phyloP scores from a whole-genome alignment of 1,139 yeast genomes.

The Magnusiomyces magnusii region DNA sequence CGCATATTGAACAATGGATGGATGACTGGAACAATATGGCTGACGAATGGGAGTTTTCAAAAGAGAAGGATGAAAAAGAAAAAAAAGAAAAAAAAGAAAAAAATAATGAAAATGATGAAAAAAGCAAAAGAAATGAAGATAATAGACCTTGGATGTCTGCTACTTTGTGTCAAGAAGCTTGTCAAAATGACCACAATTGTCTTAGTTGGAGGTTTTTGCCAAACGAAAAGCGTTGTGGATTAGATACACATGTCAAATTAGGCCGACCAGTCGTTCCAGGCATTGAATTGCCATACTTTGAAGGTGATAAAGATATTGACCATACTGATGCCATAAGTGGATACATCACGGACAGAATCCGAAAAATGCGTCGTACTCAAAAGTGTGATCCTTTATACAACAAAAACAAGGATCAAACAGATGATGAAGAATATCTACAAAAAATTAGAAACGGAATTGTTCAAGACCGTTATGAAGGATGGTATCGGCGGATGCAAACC shows the following conservation, averaged over 20 bases:
- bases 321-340: slow-evolving; percentile 23
- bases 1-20: slow-evolving; percentile 18
- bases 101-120: neutral
- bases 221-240: slow-evolving; percentile 18
- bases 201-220: slow-evolving; percentile 25
- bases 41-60: slow-evolving; percentile 13
- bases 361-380: slow-evolving; percentile 21
- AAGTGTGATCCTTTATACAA: slow-evolving; percentile 23
- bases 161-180: slow-evolving; percentile 24
- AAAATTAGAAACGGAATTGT: neutral
- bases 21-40: slow-evolving; percentile 21
- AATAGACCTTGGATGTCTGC: slow-evolving; percentile 19
- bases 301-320: slow-evolving; percentile 6
- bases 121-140: neutral
- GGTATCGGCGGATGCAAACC: neutral
- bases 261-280: slow-evolving; percentile 8
- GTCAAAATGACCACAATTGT: slow-evolving; percentile 22
- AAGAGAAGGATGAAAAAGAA: slow-evolving; percentile 11
- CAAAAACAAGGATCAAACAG: neutral
- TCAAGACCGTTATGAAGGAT: slow-evolving; percentile 5
- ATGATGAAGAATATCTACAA: neutral
- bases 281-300: slow-evolving; percentile 11
- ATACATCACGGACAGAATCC: slow-evolving; percentile 29
- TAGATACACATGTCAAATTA: slow-evolving; percentile 12
- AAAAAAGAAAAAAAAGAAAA: slow-evolving; percentile 8